These are phyloP conservation scores for Phoenix roebelenii DNA, from an alignment of 176 grass and related monocot species.

Conservation along the genomic window DNA sequence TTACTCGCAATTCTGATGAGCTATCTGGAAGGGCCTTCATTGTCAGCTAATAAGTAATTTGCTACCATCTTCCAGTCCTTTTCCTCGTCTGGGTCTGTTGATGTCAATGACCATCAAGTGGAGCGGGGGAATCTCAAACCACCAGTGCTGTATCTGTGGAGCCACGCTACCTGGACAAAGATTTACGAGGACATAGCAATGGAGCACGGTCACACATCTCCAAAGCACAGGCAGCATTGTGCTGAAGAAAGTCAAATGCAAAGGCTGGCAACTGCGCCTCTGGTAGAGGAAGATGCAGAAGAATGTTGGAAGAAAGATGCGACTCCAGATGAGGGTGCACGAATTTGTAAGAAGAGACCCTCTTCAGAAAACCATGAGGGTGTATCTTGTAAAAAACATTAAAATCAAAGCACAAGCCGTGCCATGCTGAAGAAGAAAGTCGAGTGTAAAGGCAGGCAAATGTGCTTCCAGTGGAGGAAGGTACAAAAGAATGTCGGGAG, in stretches of 20 bases:
- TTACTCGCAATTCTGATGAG: slow-evolving; percentile 1
- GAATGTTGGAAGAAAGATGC: neutral
- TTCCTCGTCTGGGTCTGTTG: slow-evolving; percentile 86
- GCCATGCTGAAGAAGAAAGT: no score
- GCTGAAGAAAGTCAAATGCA: slow-evolving; percentile 11
- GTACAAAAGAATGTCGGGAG: no score
- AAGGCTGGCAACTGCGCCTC: slow-evolving; percentile 1
- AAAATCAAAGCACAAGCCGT: no score
- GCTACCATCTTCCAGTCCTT: slow-evolving; percentile 31
- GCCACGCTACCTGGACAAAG: slow-evolving; percentile 55
- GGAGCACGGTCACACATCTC: slow-evolving; percentile 36
- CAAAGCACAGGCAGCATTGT: neutral
- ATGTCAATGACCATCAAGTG: slow-evolving; percentile 50
- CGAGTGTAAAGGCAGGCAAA: no score
- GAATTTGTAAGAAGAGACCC: no score
- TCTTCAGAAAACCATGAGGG: no score
- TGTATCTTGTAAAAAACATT: no score
- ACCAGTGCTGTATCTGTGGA: slow-evolving; percentile 82
- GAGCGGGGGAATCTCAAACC: slow-evolving; percentile 72
- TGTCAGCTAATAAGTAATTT: no score
- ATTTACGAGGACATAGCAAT: slow-evolving; percentile 49
- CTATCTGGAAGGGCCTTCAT: neutral
- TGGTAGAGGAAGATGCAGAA: slow-evolving; percentile 23
- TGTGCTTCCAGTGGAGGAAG: no score
- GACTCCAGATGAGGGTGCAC: neutral